These are phyloP conservation scores for Colletotrichum musae DNA, from an alignment of 2,329 filamentous ascomycete genomes.

Conservation along the genomic window DNA sequence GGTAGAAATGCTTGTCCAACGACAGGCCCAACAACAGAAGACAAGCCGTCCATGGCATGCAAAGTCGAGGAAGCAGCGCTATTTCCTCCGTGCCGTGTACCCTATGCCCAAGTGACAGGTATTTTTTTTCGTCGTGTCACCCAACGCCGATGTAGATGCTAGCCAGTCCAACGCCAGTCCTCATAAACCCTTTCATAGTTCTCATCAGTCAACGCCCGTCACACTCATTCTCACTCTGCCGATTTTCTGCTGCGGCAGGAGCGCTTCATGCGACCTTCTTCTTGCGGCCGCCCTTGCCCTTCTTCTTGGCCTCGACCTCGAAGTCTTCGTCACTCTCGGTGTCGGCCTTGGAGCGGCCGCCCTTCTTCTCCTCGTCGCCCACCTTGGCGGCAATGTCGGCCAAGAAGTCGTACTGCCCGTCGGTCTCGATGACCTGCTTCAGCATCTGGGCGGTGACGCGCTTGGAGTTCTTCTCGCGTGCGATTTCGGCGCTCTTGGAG, in stretches of 20 bases:
- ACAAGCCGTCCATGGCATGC: slow-evolving; percentile 35
- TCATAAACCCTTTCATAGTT: slow-evolving; percentile 40
- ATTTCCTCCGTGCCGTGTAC: slow-evolving; percentile 35
- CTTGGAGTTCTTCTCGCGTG: slow-evolving; percentile 86
- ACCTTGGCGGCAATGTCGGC: slow-evolving; percentile 91
- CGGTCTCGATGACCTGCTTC: slow-evolving; percentile 88
- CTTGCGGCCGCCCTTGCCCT: slow-evolving; percentile 61
- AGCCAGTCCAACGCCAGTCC: slow-evolving; percentile 45
- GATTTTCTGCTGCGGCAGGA: not conserved
- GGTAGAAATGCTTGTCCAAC: slow-evolving; percentile 22
- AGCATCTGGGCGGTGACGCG: slow-evolving; percentile 91
- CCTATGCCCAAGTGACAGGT: slow-evolving; percentile 36
- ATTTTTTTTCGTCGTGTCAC: slow-evolving; percentile 40
- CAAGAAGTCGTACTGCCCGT: slow-evolving; percentile 95
- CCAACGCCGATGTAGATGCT: slow-evolving; percentile 48
- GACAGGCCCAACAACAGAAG: slow-evolving; percentile 19
- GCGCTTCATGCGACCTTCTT: slow-evolving; percentile 58
- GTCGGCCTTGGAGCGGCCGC: slow-evolving; percentile 61
- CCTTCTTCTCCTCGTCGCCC: slow-evolving; percentile 68
- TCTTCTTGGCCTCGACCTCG: slow-evolving; percentile 63
- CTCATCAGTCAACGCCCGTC: slow-evolving; percentile 31
- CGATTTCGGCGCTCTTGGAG: slow-evolving; percentile 87
- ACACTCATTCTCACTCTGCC: not conserved
- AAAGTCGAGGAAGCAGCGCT: slow-evolving; percentile 38
- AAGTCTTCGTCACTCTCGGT: slow-evolving; percentile 68